phyloP scores from a whole-genome alignment of 805 yeast genomes.

The Teunomyces gatunensis region DNA sequence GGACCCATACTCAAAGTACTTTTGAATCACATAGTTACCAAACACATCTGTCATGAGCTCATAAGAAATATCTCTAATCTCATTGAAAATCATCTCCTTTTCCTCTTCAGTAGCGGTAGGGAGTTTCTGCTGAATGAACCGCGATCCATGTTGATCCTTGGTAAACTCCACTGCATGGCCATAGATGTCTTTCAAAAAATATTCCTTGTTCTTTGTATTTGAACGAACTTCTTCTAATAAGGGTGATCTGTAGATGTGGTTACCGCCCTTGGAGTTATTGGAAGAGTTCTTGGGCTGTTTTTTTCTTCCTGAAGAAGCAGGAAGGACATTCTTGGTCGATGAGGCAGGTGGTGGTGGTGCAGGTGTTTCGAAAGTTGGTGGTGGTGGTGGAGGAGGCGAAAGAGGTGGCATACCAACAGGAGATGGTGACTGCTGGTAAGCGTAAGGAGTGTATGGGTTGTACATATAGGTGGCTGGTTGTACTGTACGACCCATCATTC shows the following conservation, averaged over 20 bases:
- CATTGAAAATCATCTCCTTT: constrained; percentile 78
- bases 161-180: constrained; percentile 91
- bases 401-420: constrained; percentile 11
- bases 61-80: constrained; percentile 68
- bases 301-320: constrained; percentile 7
- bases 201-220: constrained; percentile 55
- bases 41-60: constrained; percentile 94
- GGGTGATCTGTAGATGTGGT: constrained; percentile 69
- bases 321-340: constrained; percentile 3
- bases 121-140: constrained; percentile 90
- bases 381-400: constrained; percentile 6
- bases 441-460: constrained; percentile 50
- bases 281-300: neutral
- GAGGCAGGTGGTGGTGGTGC: constrained; percentile 16
- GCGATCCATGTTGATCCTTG: constrained; percentile 94
- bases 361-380: neutral
- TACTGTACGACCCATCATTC: constrained; percentile 34
- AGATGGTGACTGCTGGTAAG: constrained; percentile 28
- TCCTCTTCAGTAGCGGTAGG: constrained; percentile 63
- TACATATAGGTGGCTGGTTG: constrained; percentile 41
- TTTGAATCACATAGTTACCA: constrained; percentile 96
- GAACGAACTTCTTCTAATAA: constrained; percentile 81
- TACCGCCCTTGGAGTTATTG: constrained; percentile 17
- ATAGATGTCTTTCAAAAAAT: constrained; percentile 66
- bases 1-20: constrained; percentile 82